Evolutionary conservation across 148 eudicot species (phyloP).

Genomic region (Silene conica): DNA sequence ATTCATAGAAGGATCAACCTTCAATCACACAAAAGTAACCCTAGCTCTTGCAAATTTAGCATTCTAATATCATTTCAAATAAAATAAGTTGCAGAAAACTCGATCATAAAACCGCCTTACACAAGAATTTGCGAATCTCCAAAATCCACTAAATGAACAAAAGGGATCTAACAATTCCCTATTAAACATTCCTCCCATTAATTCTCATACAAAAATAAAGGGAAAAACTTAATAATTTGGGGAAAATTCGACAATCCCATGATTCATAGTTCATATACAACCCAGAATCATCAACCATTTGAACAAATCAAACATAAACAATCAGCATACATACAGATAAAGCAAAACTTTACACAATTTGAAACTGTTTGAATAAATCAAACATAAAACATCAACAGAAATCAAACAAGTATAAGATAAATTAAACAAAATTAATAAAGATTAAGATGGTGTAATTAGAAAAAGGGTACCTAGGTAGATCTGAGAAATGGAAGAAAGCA

Average conservation of each 20-base stretch:
- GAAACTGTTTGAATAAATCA: not conserved
- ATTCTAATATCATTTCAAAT: no score
- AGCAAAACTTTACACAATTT: constrained; percentile 4
- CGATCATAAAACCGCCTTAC: no score
- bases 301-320: constrained; percentile 4
- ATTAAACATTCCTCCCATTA: no score
- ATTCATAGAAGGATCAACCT: not conserved
- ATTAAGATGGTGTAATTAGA: not conserved
- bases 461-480: constrained; percentile 27
- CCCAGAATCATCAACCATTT: not conserved
- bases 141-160: no score
- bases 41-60: no score
- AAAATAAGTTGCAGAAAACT: no score
- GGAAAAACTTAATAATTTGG: not conserved
- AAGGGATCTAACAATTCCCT: no score
- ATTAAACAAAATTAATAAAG: not conserved
- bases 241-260: no score
- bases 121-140: no score
- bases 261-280: not conserved
- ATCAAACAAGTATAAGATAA: not conserved
- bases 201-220: not conserved
- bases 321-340: not conserved
- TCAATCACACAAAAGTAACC: no score
- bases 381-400: not conserved
- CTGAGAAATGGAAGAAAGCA: constrained; percentile 18